phyloP scores from a whole-genome alignment of 2,329 filamentous ascomycete species.

The Neofusicoccum umdonicola region DNA sequence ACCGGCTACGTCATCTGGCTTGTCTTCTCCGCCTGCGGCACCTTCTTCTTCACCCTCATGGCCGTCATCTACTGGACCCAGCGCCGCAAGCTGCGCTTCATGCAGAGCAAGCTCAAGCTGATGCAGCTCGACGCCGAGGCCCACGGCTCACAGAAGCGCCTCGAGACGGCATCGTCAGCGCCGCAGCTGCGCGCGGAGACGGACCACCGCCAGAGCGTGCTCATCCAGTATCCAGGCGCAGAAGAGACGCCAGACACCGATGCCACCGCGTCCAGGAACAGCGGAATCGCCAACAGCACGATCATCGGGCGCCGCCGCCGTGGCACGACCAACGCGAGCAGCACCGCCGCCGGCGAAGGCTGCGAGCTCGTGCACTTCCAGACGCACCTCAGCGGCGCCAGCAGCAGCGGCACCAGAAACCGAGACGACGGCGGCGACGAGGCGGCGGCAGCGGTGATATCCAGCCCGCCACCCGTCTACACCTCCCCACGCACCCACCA shows the following conservation, averaged over 20 bases:
- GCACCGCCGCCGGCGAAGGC: slow-evolving; percentile 1
- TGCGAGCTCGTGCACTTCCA: slow-evolving; percentile 2
- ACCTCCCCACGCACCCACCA: neutral
- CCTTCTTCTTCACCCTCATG: neutral
- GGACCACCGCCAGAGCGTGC: neutral
- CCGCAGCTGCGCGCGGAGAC: slow-evolving; percentile 5
- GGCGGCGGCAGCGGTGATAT: neutral
- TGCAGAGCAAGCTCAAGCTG: neutral
- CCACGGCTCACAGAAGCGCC: neutral
- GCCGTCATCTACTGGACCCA: neutral
- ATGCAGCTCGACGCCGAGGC: neutral
- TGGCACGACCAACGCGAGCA: neutral
- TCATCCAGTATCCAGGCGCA: neutral
- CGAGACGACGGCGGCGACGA: neutral
- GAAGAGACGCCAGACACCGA: neutral
- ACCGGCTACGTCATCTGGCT: neutral
- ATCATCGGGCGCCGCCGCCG: neutral
- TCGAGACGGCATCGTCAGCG: neutral
- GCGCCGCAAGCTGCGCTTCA: neutral
- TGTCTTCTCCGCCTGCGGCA: neutral
- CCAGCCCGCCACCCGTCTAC: neutral
- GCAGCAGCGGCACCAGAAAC: neutral
- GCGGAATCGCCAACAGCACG: neutral
- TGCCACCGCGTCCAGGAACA: neutral
- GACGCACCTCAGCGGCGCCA: slow-evolving; percentile 1